Evolutionary conservation across 805 yeast species (phyloP), one percentile per base, ranked within the genome.

Genomic region (Yueomyces sp.): DNA sequence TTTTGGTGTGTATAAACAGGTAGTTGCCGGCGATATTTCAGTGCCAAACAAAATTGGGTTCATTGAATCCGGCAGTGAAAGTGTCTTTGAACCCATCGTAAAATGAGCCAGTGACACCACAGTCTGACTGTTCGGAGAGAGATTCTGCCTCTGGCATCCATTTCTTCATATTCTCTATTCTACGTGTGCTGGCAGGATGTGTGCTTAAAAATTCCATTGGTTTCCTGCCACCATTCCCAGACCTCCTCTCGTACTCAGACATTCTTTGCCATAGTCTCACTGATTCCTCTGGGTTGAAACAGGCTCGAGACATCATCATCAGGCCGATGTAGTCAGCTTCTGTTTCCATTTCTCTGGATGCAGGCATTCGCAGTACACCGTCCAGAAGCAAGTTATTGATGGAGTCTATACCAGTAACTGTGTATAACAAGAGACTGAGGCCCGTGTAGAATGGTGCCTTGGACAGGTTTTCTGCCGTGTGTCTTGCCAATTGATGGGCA

Each of bases 271-370:
- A 92, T 45, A 92, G 72, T 8, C 64, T 65, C 1, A 81, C 75
- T 0, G 95, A 82, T 51, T 79, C 85, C 19, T 65, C 64, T 4
- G 95, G 87, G 49, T 88, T 66, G 60, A 72, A 92, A 59, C 99
- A 92, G 40, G 94, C 94, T 46, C 78, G 68, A 2, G 95, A 76
- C 95, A 90, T 85, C 51, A 90, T 69, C 78, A 86, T 81, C 47
- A 92, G 66, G 0, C 99, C 99, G 31, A 92, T 88, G 53, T 81
- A 80, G 62, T 92, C 98, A 0, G 98, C 97, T 60, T 92, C 98
- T 0, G 86, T 73, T 62, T 92, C 99, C 95, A 86, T 86, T 46
- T 77, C 85, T 53, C 99, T 70, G 1, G 94, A 83, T 0, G 94
- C 83, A 0, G 96, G 96, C 73, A 81, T 74, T 50, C 77, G 74